Percentiles rank a stretch among this genome's conserved stretches.
These are phyloP conservation scores for Astrephomene gubernaculifera DNA, from an alignment of 139 green algal species.

Conservation along the genomic window DNA sequence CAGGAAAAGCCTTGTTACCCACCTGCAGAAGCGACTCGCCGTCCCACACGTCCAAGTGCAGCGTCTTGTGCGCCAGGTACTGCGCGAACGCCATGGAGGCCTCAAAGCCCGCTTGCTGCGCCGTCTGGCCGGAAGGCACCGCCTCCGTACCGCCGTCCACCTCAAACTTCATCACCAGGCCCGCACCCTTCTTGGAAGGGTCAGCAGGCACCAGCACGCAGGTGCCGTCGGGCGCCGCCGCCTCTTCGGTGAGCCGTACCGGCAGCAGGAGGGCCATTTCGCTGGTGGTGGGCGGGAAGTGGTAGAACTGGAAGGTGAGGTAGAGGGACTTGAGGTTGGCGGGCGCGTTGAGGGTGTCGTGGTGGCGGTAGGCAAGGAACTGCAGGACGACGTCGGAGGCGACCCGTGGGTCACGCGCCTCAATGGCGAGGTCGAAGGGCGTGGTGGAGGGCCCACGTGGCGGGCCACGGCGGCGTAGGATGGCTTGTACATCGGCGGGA, in stretches of 20 bases:
- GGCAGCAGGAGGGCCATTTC: constrained; percentile 56
- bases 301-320: constrained; percentile 80
- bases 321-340: constrained; percentile 63
- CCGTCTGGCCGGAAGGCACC: constrained; percentile 47
- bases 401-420: constrained; percentile 63
- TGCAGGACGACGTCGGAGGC: constrained; percentile 68
- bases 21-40: constrained; percentile 75
- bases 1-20: no score
- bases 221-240: constrained; percentile 28
- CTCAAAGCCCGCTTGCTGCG: constrained; percentile 53
- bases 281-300: constrained; percentile 65
- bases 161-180: constrained; percentile 55
- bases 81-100: constrained; percentile 61
- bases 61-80: constrained; percentile 64
- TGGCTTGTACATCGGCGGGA: constrained; percentile 59
- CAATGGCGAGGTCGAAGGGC: constrained; percentile 60
- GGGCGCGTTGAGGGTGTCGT: constrained; percentile 60
- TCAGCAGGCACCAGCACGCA: constrained; percentile 59
- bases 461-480: constrained; percentile 45
- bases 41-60: constrained; percentile 80
- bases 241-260: constrained; percentile 16
- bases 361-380: constrained; percentile 59
- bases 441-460: constrained; percentile 14
- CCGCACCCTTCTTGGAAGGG: constrained; percentile 52
- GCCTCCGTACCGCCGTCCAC: constrained; percentile 59